Base-by-base conservation (phyloP, 352 stramenopile species). In the Phytophthora cactorum region DNA sequence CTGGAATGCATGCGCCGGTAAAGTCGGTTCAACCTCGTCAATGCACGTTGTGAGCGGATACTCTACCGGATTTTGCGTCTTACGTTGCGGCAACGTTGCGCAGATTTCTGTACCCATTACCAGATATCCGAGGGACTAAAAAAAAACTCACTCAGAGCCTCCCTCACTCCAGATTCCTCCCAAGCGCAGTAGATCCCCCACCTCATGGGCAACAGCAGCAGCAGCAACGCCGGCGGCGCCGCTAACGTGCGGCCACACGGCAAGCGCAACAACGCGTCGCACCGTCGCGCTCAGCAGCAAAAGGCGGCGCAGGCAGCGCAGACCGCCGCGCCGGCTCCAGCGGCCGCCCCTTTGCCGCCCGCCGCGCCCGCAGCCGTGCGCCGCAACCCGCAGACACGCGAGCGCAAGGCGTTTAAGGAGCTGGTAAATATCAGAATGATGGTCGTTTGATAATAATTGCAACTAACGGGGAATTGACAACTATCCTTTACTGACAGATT, bases 141-240 rank as follows among this genome's bases (percentile, higher is more conserved):
- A 22, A 22, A 22, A 49, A 31, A 32, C 22, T 9, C 17, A 14
- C 28, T 36, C 8, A 3, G 5, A 2, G 15, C 34, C 55, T 66
- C 49, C 44, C 58, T 72, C 68, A 73, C 54, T 76, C 31, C 27
- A 56, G 53, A 66, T 73, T 63, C 44, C 47, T 39, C 44, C 39
- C 10, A n/a, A 15, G 36, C n/a, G 36, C 36, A 43, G 11, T 43
- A 43, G 36, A 44, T 41, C 38, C 47, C 43, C 31, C 27, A 49
- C 12, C 2, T 44, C 41, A 92, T 92, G 84, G 84, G 84, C 74
- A 92, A 92, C 79, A 90, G 77, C 62, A 80, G 75, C 68, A 91
- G 81, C 69, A 90, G 65, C 70, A 78, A 72, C 58, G 66, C 46
- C 25, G 58, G 38, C 45, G 63, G 49, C 47, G 43, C 63, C 29